A percentile compares a stretch with the other conserved stretches of the same genome.
These are phyloP conservation scores for Suillus lakei DNA, from an alignment of 768 basidiomycete genomes.

Conservation along the genomic window DNA sequence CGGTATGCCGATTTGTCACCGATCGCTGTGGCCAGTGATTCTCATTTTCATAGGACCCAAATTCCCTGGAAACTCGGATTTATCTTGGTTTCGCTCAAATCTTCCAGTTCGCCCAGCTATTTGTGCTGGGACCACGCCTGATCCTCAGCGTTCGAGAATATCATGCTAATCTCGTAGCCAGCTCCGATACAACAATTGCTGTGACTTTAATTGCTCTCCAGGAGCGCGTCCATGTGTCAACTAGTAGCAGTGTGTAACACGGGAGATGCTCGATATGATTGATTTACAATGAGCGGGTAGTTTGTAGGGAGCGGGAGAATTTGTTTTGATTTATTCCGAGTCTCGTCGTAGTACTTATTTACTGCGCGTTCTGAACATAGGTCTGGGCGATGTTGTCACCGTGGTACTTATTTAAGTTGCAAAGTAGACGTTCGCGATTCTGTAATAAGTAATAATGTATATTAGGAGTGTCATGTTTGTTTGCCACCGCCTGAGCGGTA, in stretches of 20 bases:
- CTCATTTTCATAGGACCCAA: neutral
- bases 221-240: neutral
- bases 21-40: neutral
- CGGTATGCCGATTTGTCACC: neutral
- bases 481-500: no score
- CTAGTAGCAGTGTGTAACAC: neutral
- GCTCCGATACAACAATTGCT: neutral
- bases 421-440: neutral
- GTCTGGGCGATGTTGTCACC: no score
- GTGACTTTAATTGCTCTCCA: neutral
- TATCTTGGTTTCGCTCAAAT: neutral
- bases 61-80: neutral
- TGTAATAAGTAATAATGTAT: no score
- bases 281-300: neutral
- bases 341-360: neutral
- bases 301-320: neutral
- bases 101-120: neutral
- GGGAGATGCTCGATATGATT: neutral
- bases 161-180: neutral
- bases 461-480: no score
- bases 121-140: conserved; percentile 1
- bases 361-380: no score
- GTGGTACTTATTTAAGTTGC: neutral
- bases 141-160: neutral
- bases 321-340: neutral